A percentile compares a stretch with the other conserved stretches of the same genome.
Evolutionary conservation across 345 rosid genomes (phyloP).

Genomic region (Reutealis trisperma): DNA sequence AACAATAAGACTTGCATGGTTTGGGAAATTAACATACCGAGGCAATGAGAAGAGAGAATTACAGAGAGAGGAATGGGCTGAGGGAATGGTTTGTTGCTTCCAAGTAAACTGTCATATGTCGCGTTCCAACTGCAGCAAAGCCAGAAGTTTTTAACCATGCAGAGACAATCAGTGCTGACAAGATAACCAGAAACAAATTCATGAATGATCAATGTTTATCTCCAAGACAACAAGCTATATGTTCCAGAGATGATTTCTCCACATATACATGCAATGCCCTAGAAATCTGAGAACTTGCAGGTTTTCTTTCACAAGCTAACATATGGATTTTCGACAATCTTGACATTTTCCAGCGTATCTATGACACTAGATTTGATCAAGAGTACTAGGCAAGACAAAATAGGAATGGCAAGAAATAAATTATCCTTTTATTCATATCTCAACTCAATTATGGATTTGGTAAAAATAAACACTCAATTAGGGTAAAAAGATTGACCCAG

Average conservation of each 20-base stretch:
- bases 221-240: background rate
- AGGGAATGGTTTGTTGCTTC: constrained; percentile 82
- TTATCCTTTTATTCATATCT: background rate
- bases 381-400: background rate
- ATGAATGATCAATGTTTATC: constrained; percentile 18
- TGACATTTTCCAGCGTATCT: background rate
- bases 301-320: background rate
- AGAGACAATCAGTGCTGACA: constrained; percentile 42
- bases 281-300: background rate
- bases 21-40: background rate
- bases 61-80: constrained; percentile 80
- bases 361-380: background rate
- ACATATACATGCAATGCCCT: background rate
- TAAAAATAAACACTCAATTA: background rate
- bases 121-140: constrained; percentile 72
- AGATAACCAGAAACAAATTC: constrained; percentile 30
- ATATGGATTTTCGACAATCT: background rate
- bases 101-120: constrained; percentile 69
- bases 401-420: background rate
- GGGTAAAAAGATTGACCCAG: background rate
- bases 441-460: background rate
- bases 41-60: constrained; percentile 22
- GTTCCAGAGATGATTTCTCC: constrained; percentile 4
- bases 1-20: background rate
- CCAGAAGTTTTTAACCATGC: constrained; percentile 40